Evolutionary conservation across 768 basidiomycete genomes (phyloP), one percentile per base, ranked within the genome.

Genomic region (Pleurotus ostreatus): DNA sequence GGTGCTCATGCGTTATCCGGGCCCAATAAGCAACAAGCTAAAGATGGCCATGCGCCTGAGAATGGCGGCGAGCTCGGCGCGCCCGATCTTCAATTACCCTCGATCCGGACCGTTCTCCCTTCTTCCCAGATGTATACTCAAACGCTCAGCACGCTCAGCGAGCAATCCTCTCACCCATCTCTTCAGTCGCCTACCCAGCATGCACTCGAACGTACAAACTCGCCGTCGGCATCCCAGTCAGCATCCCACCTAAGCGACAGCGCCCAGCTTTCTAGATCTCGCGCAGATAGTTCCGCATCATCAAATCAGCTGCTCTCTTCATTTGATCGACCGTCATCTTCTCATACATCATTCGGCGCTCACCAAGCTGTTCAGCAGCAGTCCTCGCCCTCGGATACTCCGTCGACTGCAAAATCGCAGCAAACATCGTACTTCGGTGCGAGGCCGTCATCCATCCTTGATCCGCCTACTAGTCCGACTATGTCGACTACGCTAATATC

Each of bases 81-180:
- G n/a, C 37, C 23, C 34, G 45, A 59, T 11, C 60, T 65, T 22
- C 62, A 66, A 16, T 59, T 68, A 26, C 59, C 65, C 3, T 53
- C 55, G 15, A 60, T 75, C 38, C 66, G 67, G 26, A 73, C 72
- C 8, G 62, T 68, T 2, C 55, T 74, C 26, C 74, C 74, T 7
- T 60, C 70, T 11, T 69, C 72, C 61, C 70, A 46, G 61, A 61
- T 39, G 68, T 61, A 20, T 2, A 16, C 51, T 11, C 70, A 73
- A 48, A 55, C 65, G 11, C 69, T 77, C 49, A 76, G 69, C 57
- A 74, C 78, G 3, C 68, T 77, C 56, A 70, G 67, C 5, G 76
- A 74, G 59, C 66, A 66, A 7, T 68, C 70, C 2, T 75, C 76
- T 0, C 71, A 69, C 16, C 70, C 72, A 44, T 60, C 68, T 23